Evolutionary conservation across 306 rosid species (phyloP).

Genomic region (Clitoria ternatea): DNA sequence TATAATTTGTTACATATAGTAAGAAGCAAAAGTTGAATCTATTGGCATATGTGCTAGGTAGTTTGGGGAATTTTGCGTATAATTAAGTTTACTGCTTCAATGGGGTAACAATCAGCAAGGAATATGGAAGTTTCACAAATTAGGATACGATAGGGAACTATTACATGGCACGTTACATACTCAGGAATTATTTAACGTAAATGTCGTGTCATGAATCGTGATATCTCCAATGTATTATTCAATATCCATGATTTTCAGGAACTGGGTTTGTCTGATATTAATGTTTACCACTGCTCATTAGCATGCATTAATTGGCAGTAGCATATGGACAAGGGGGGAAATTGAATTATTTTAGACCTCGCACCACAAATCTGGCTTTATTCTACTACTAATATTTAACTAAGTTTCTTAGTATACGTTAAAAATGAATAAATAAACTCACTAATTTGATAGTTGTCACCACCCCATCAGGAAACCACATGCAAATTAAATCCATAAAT

Average conservation of each 20-base stretch:
- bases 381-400: no score
- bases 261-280: background rate
- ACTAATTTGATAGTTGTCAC: no score
- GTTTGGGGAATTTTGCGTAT: background rate
- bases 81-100: slow-evolving; percentile 6
- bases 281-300: background rate
- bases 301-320: slow-evolving; percentile 5
- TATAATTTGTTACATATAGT: background rate
- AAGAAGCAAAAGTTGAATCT: background rate
- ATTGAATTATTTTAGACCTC: no score
- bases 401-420: no score
- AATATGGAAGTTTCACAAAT: slow-evolving; percentile 20
- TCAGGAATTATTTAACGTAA: slow-evolving; percentile 4
- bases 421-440: no score
- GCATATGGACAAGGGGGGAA: no score
- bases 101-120: slow-evolving; percentile 7
- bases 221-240: slow-evolving; percentile 2
- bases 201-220: slow-evolving; percentile 20
- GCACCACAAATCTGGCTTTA: no score
- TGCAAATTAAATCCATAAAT: no score
- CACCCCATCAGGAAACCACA: no score
- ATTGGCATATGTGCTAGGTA: background rate
- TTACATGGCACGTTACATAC: background rate
- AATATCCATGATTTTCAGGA: background rate
- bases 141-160: slow-evolving; percentile 13